These are phyloP conservation scores for Asclepias syriaca DNA, from an alignment of 257 asterid genomes.

Conservation along the genomic window DNA sequence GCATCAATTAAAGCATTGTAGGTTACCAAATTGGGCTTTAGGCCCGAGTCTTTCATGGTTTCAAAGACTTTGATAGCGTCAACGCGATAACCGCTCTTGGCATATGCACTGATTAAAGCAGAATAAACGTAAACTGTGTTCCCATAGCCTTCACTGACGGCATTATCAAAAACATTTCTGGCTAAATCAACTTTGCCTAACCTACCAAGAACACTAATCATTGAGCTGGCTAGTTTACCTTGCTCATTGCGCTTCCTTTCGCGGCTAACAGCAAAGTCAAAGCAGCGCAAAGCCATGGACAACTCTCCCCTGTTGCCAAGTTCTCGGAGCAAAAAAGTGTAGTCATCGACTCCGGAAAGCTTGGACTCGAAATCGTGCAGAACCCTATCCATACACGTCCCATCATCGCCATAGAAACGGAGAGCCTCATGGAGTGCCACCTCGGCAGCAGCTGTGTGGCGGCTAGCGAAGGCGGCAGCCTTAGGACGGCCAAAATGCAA, in stretches of 20 bases:
- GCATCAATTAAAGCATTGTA: constrained; percentile 90
- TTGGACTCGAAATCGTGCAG: constrained; percentile 42
- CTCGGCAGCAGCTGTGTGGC: constrained; percentile 71
- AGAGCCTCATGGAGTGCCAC: constrained; percentile 51
- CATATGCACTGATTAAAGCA: constrained; percentile 80
- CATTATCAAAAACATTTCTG: constrained; percentile 54
- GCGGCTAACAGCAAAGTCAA: constrained; percentile 59
- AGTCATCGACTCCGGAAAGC: constrained; percentile 69
- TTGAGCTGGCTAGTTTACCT: constrained; percentile 80
- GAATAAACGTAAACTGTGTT: constrained; percentile 84
- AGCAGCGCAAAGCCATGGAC: constrained; percentile 60
- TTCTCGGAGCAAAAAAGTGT: constrained; percentile 65
- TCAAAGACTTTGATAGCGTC: constrained; percentile 67
- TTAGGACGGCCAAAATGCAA: constrained; percentile 83
- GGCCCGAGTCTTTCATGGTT: constrained; percentile 69
- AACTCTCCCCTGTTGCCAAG: constrained; percentile 83
- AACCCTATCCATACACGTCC: constrained; percentile 27
- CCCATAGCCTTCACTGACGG: constrained; percentile 69
- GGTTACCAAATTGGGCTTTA: constrained; percentile 87
- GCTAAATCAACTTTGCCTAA: constrained; percentile 83
- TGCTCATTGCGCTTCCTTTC: constrained; percentile 55
- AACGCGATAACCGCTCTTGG: constrained; percentile 74
- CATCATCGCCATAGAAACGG: constrained; percentile 28
- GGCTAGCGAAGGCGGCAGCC: constrained; percentile 41
- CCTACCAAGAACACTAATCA: constrained; percentile 91